These are phyloP conservation scores for Leptodermis oblonga DNA, from an alignment of 257 asterid species.

Conservation along the genomic window DNA sequence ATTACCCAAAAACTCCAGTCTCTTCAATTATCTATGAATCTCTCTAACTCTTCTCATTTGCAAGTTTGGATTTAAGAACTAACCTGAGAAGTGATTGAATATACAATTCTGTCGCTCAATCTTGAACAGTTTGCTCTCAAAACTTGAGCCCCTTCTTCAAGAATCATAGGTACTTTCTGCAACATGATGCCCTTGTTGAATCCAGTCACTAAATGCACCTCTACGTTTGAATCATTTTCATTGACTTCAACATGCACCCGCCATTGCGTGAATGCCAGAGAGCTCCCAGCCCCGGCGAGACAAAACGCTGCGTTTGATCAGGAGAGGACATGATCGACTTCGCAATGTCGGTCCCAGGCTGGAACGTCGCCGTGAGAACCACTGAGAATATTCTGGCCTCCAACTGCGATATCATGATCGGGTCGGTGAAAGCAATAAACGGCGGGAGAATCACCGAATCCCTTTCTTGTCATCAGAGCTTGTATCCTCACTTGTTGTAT, in stretches of 20 bases:
- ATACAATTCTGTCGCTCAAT: neutral
- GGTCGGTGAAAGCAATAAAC: conserved; percentile 56
- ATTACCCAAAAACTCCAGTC: too few relatives aligned
- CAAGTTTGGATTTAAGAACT: too few relatives aligned
- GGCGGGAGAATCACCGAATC: conserved; percentile 69
- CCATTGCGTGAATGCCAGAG: conserved; percentile 59
- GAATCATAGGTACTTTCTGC: conserved; percentile 11
- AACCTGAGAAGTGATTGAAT: conserved; percentile 18
- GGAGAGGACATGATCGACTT: conserved; percentile 93
- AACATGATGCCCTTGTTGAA: conserved; percentile 7
- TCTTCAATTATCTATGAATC: too few relatives aligned
- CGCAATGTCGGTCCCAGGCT: conserved; percentile 62
- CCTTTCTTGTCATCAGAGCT: conserved; percentile 83
- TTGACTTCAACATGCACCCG: conserved; percentile 7
- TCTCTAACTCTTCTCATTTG: too few relatives aligned
- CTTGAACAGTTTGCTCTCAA: conserved; percentile 4
- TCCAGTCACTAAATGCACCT: conserved; percentile 8
- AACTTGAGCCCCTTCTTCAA: conserved; percentile 15
- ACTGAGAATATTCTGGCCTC: conserved; percentile 52
- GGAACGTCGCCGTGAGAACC: conserved; percentile 50
- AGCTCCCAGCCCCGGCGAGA: conserved; percentile 73
- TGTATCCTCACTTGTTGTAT: conserved; percentile 66
- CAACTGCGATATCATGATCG: conserved; percentile 38
- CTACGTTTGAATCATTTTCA: conserved; percentile 17
- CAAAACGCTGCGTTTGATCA: conserved; percentile 68